Evolutionary conservation across 1,284 basidiomycete genomes (phyloP).

Genomic region (Pulchroboletus neoregius): DNA sequence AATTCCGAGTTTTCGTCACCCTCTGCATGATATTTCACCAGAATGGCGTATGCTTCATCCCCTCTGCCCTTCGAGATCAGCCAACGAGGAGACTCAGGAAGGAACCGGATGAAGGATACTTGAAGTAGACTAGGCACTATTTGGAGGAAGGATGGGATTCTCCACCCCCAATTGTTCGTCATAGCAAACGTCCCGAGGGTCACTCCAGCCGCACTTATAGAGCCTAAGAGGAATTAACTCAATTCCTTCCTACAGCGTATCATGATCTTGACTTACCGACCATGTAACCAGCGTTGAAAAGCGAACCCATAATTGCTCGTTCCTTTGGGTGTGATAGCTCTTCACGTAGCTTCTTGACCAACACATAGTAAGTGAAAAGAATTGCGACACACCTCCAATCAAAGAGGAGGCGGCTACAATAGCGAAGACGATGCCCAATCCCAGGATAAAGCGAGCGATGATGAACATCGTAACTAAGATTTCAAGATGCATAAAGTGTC

Average conservation of each 20-base stretch:
- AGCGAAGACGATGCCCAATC: conserved; percentile 7
- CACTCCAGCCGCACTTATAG: conserved; percentile 25
- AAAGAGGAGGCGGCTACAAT: conserved; percentile 18
- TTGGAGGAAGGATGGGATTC: conserved; percentile 40
- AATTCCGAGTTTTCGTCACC: conserved; percentile 18
- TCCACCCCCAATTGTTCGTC: conserved; percentile 42
- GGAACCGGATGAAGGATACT: conserved; percentile 43
- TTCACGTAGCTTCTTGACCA: neutral
- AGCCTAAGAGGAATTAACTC: conserved; percentile 7
- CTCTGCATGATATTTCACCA: conserved; percentile 22
- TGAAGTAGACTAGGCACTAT: conserved; percentile 46
- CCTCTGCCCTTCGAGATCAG: conserved; percentile 48
- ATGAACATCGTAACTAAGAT: conserved; percentile 14
- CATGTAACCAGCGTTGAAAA: conserved; percentile 8
- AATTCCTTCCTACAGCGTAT: neutral
- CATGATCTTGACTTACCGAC: conserved; percentile 6
- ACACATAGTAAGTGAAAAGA: neutral
- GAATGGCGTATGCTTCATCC: conserved; percentile 32
- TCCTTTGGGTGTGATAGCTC: conserved; percentile 23
- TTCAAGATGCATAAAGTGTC: neutral
- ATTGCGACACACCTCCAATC: conserved; percentile 12
- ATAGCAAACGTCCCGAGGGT: conserved; percentile 50
- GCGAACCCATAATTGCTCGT: conserved; percentile 8
- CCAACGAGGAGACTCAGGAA: conserved; percentile 62
- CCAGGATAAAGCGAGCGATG: conserved; percentile 18